Conservation (phyloP, 2,329 filamentous ascomycete genomes). For the Knufia petricola region DNA sequence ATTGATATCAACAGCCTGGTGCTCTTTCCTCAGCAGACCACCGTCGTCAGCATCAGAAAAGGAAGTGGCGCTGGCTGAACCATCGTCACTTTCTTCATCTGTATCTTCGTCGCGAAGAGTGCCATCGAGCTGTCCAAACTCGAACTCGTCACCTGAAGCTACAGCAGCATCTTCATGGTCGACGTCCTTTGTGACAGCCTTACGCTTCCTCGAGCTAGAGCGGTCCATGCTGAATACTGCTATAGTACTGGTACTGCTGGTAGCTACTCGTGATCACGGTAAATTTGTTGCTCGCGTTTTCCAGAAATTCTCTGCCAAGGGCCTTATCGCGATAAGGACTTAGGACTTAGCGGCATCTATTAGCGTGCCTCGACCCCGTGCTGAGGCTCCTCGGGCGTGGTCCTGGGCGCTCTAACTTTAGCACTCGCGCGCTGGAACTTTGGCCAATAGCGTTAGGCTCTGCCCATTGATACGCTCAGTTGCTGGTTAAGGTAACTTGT, state of each 20-base stretch:
- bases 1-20: constrained; percentile 24
- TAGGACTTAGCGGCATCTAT: neutral
- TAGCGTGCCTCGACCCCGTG: neutral
- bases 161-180: constrained; percentile 37
- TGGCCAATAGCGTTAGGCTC: neutral
- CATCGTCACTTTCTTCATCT: constrained; percentile 26
- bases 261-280: neutral
- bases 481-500: neutral
- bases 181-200: constrained; percentile 49
- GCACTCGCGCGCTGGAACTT: neutral
- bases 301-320: neutral
- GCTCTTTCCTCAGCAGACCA: constrained; percentile 13
- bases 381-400: neutral
- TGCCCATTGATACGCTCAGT: too few species aligned
- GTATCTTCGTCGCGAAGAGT: constrained; percentile 34
- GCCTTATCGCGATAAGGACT: neutral
- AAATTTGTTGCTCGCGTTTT: too few species aligned
- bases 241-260: neutral
- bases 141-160: constrained; percentile 53
- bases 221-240: constrained; percentile 13
- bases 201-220: constrained; percentile 48
- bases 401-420: neutral
- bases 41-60: constrained; percentile 37
- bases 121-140: constrained; percentile 34
- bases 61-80: constrained; percentile 1